A percentile compares a stretch with the other conserved stretches of the same genome.
Evolutionary conservation across 139 green algal species (phyloP).

Genomic region (Tetradesmus obliquus): DNA sequence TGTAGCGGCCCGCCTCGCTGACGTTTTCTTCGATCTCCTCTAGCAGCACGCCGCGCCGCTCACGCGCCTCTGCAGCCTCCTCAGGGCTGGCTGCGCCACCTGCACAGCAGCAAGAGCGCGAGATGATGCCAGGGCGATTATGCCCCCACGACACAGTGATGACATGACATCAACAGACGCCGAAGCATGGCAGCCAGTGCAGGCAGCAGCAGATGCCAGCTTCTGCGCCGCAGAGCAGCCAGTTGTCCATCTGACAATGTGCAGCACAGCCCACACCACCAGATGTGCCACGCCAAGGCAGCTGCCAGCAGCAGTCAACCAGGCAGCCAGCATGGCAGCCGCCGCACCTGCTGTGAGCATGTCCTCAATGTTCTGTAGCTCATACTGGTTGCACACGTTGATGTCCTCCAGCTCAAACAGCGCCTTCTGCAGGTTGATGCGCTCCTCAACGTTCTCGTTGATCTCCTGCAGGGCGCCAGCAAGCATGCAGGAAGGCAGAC

Average conservation of each 20-base stretch:
- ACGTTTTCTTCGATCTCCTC: slow-evolving; percentile 56
- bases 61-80: slow-evolving; percentile 41
- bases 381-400: slow-evolving; percentile 74
- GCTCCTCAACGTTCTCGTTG: slow-evolving; percentile 86
- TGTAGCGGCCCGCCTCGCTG: slow-evolving; percentile 27
- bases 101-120: neutral
- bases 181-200: too few relatives aligned
- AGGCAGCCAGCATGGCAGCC: neutral
- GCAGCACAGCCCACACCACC: too few relatives aligned
- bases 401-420: slow-evolving; percentile 87
- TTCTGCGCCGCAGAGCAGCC: too few relatives aligned
- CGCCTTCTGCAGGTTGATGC: slow-evolving; percentile 85
- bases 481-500: neutral
- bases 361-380: slow-evolving; percentile 58
- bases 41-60: slow-evolving; percentile 40
- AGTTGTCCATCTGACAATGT: too few relatives aligned
- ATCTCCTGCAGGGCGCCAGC: slow-evolving; percentile 58
- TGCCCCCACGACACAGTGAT: too few relatives aligned
- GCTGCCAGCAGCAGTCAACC: neutral
- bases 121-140: neutral
- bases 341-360: slow-evolving; percentile 31
- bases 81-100: neutral
- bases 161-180: too few relatives aligned
- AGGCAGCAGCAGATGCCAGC: too few relatives aligned
- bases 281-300: too few relatives aligned